Base-by-base conservation (phyloP, 2,329 filamentous ascomycete species). In the Venturia aucupariae region DNA sequence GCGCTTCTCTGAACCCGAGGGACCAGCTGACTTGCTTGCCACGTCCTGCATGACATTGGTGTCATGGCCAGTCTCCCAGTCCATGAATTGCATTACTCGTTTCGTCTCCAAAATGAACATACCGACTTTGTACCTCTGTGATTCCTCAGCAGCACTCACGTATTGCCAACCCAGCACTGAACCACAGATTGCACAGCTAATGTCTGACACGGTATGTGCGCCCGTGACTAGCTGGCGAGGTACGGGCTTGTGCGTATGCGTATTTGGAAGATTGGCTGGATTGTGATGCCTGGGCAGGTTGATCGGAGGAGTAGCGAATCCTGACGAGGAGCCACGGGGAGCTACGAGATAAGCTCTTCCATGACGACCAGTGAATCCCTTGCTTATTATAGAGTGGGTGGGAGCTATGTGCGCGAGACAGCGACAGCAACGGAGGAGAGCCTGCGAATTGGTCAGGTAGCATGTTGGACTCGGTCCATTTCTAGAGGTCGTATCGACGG, bases 71-170 rank as follows among this genome's bases (percentile, higher is more conserved):
- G 68, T 71, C 66, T 85, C 84, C 84, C 85, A 87, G 24, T 74
- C 79, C 22, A 78, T 76, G 19, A 75, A 75, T 38, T 77, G 74
- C 30, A 77, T 79, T 10, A 85, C 80, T 63, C 80, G 75, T 72
- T 81, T 83, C 54, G 83, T 86, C 72, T 87, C 85, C 35, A 87
- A 72, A 35, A 87, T 87, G 67, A 84, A 87, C 70, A 86, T 87
- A n/a, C 85, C 85, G 2, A 87, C 82, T 70, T 87, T 87, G 70
- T 87, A 87, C 64, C 79, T 76, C 73, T 87, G 85, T 13, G 73
- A 76, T 65, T 86, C 84, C 67, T 87, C 83, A 66, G 84, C 83
- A 0, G 85, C 85, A 24, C 80, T 78, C 30, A 87, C 80, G 69
- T 87, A 87, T 72, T 87, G 87, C 85, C 85, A 87, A 2, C 85